These are phyloP conservation scores for Clohesyomyces aquaticus DNA, from an alignment of 495 filamentous ascomycete species.

Conservation along the genomic window DNA sequence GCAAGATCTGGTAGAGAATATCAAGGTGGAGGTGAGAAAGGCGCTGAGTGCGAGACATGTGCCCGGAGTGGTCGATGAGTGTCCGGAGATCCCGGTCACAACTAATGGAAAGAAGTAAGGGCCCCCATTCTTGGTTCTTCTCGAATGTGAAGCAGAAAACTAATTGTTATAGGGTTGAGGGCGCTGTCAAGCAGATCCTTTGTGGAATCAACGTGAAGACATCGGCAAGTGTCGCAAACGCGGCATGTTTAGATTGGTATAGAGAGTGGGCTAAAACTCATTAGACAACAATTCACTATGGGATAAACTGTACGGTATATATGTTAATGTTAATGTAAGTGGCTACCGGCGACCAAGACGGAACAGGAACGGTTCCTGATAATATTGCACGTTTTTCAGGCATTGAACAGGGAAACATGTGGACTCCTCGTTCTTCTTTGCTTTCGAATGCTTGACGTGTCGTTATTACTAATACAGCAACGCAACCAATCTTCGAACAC, in stretches of 20 bases:
- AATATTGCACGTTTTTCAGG: no score
- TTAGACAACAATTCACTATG: conserved; percentile 4
- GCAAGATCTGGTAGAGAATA: conserved; percentile 57
- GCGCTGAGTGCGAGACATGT: conserved; percentile 87
- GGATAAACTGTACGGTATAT: not conserved
- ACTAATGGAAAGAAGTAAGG: conserved; percentile 86
- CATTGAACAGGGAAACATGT: no score
- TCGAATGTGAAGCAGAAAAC: not conserved
- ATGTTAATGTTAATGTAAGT: no score
- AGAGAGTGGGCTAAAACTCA: conserved; percentile 60
- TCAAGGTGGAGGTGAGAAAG: conserved; percentile 66
- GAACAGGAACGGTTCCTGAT: no score
- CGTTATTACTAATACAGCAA: not conserved
- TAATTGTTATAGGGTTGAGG: conserved; percentile 65
- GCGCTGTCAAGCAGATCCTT: conserved; percentile 92
- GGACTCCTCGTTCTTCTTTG: no score
- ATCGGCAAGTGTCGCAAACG: conserved; percentile 83
- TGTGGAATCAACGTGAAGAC: conserved; percentile 84
- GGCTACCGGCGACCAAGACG: no score
- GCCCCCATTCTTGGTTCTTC: not conserved
- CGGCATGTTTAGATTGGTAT: conserved; percentile 83
- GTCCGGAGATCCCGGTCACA: conserved; percentile 81
- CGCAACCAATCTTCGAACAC: not conserved
- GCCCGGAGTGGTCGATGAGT: conserved; percentile 76
- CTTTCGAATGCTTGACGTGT: no score